Evolutionary conservation across 1,284 basidiomycete genomes (phyloP), one percentile per base, ranked within the genome.

Genomic region (Cystobasidium slooffiae): DNA sequence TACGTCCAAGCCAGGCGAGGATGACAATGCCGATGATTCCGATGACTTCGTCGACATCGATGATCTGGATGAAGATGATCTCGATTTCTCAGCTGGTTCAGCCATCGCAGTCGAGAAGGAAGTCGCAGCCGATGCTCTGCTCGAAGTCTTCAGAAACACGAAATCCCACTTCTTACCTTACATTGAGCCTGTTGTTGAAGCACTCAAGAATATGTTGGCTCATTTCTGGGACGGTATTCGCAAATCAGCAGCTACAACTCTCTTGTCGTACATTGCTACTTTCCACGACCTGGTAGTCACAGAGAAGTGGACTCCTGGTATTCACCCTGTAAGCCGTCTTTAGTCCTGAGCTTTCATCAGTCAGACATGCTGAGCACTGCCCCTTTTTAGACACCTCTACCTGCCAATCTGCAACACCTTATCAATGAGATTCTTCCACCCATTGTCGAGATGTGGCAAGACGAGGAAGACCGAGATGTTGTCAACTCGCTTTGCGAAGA

Each of bases 31-130:
- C 52, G 79, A 90, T 49, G 84, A 81, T 20, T 88, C 89, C 76
- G 86, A 86, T 78, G 84, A 86, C 56, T 83, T 82, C 72, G 81
- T 81, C 51, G 85, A 84, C 66, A 80, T 81, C 41, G 83, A 84
- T 65, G 88, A 88, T 68, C 84, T 89, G 67, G 93, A 96, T 78
- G 85, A 92, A 75, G 93, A 95, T 78, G 92, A 87, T 76, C 84
- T 87, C 77, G 91, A 95, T 79, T 84, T 93, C 55, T 92, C 92
- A 80, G 82, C 81, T 56, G 97, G 95, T 86, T 94, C 91, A 79
- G 95, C 95, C 58, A 91, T 99, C 78, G 96, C 95, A 68, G 94
- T 99, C 74, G 97, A 99, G 86, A 99, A 99, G 85, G 97, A 99
- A 85, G 97, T 98, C 74, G 96, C 97, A 6, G 94, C 94, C 49